A percentile compares a stretch with the other conserved stretches of the same genome.
These are phyloP conservation scores for Vicia faba DNA, from an alignment of 306 rosid genomes.

Conservation along the genomic window DNA sequence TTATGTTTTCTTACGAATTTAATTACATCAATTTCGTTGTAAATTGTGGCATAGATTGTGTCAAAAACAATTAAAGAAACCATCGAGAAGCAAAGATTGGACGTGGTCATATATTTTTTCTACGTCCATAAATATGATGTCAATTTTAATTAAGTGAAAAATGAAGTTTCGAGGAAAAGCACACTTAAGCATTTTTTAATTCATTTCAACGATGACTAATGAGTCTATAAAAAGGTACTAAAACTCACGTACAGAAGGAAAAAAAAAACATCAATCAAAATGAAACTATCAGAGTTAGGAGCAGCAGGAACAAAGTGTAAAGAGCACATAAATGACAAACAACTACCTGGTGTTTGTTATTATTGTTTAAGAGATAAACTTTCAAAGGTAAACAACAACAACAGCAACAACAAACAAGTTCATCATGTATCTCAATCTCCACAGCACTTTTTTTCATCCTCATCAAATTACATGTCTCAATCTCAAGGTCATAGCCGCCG, in stretches of 20 bases:
- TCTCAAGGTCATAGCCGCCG: slow-evolving; percentile 38
- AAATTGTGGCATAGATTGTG: slow-evolving; percentile 6
- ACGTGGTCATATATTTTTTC: slow-evolving; percentile 33
- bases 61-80: neutral
- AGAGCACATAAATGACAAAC: slow-evolving; percentile 47
- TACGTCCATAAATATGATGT: neutral
- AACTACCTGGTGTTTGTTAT: slow-evolving; percentile 60
- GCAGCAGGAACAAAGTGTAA: slow-evolving; percentile 44
- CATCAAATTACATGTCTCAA: slow-evolving; percentile 37
- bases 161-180: slow-evolving; percentile 37
- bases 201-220: slow-evolving; percentile 1
- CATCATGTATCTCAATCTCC: slow-evolving; percentile 14
- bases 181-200: slow-evolving; percentile 11
- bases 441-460: neutral
- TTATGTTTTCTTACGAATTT: neutral
- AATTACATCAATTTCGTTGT: neutral
- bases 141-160: neutral
- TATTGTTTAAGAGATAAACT: slow-evolving; percentile 61
- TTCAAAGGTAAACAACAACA: slow-evolving; percentile 41
- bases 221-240: slow-evolving; percentile 36
- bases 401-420: slow-evolving; percentile 22
- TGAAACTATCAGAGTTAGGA: slow-evolving; percentile 54
- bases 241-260: neutral
- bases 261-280: slow-evolving; percentile 21
- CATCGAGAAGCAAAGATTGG: slow-evolving; percentile 32